Percentiles rank a stretch among this genome's conserved stretches.
These are phyloP conservation scores for Yamadazyma dendronema DNA, from an alignment of 1,139 yeast genomes.

Conservation along the genomic window DNA sequence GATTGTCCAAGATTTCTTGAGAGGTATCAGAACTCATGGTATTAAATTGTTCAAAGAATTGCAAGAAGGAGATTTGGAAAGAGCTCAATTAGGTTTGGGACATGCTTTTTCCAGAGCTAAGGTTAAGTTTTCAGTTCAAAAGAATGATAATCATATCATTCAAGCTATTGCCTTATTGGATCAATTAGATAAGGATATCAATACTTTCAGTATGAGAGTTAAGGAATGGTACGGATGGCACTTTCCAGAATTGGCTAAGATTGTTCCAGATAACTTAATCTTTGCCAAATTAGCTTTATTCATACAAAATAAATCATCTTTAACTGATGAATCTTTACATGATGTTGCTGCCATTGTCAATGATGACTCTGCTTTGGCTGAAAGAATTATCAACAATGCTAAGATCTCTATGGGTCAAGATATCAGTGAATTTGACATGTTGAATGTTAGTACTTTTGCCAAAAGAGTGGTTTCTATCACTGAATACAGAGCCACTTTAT, in stretches of 20 bases:
- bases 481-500: conserved; percentile 90
- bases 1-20: conserved; percentile 88
- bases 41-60: conserved; percentile 85
- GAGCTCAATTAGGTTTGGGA: conserved; percentile 98
- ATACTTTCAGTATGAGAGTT: conserved; percentile 96
- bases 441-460: conserved; percentile 85
- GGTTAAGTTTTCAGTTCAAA: conserved; percentile 97
- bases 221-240: conserved; percentile 99
- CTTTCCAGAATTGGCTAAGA: conserved; percentile 98
- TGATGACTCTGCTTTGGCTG: conserved; percentile 93
- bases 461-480: conserved; percentile 93
- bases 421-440: conserved; percentile 83
- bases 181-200: conserved; percentile 94
- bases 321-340: conserved; percentile 81
- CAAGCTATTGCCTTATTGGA: conserved; percentile 97
- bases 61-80: conserved; percentile 92
- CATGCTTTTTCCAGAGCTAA: conserved; percentile 99
- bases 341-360: conserved; percentile 85
- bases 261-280: conserved; percentile 86
- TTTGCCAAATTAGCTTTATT: conserved; percentile 81
- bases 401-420: conserved; percentile 99
- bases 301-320: conserved; percentile 83
- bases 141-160: conserved; percentile 97
- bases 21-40: conserved; percentile 94
- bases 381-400: conserved; percentile 82